Evolutionary conservation across 1,284 basidiomycete species (phyloP), one percentile per base, ranked within the genome.

Genomic region (Anthracocystis setariae): DNA sequence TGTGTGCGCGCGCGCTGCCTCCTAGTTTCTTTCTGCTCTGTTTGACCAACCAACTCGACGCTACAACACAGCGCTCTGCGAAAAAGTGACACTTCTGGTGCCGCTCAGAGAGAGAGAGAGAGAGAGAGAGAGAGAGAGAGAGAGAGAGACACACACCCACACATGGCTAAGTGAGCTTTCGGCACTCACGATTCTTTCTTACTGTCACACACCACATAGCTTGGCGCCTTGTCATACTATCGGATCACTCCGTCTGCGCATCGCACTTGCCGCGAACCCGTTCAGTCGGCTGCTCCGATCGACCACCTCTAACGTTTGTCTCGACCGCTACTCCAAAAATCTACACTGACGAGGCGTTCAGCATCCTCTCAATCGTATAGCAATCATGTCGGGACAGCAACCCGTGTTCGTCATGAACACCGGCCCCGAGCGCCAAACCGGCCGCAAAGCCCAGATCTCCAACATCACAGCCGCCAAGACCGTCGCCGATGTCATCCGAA

Each of bases 401-500:
- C 79, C 76, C 20, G 80, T 82, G 43, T 82, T 82, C 63, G 79
- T 82, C 37, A 78, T 80, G 51, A 70, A 97, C 87, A 89, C 93
- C 62, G 92, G 91, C 75, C 93, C 94, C 38, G 93, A 96, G 85
- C 88, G 94, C 83, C 92, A 94, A 84, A 90, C 90, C 46, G 94
- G 94, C 54, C 88, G 94, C 78, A 97, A 97, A 86, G 94, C 95
- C 3, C 94, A 97, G 86, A 90, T 93, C 59, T 94, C 93, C 58
- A 98, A 98, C 84, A 98, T 98, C 85, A 93, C 91, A 2, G 94
- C 95, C 17, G 94, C 94, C 44, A 98, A 98, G 92, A 97, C 94
- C 17, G 95, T 98, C 3, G 92, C 95, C 74, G 95, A 98, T 87
- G 94, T 98, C n/a, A 98, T 98, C 78, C 86, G 94, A 69, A 98